Percentiles rank a stretch among this genome's conserved stretches.
These are phyloP conservation scores for Chrysoporthe puriensis DNA, from an alignment of 2,329 filamentous ascomycete genomes.

Conservation along the genomic window DNA sequence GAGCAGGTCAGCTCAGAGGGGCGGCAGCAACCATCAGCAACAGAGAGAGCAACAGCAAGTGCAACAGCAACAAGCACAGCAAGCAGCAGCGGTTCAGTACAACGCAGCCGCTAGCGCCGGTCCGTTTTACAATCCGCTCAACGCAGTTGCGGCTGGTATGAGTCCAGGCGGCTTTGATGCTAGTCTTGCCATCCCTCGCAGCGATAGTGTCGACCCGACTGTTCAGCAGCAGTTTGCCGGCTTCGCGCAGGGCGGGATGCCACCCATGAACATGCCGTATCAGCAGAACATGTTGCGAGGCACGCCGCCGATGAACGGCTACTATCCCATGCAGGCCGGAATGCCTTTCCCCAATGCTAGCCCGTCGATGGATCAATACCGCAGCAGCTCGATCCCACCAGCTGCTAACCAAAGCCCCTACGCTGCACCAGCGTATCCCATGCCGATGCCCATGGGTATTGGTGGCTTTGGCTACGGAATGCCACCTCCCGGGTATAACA, in stretches of 20 bases:
- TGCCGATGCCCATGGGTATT: slow-evolving; percentile 44
- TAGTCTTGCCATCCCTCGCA: slow-evolving; percentile 55
- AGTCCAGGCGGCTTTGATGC: slow-evolving; percentile 51
- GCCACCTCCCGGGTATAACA: slow-evolving; percentile 25
- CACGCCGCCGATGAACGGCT: slow-evolving; percentile 59
- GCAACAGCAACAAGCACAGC: slow-evolving; percentile 35
- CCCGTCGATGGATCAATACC: slow-evolving; percentile 59
- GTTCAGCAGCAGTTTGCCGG: slow-evolving; percentile 53
- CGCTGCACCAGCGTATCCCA: slow-evolving; percentile 54
- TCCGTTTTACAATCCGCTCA: slow-evolving; percentile 59
- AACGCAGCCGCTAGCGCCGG: slow-evolving; percentile 45
- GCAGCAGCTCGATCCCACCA: slow-evolving; percentile 56
- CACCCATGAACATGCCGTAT: slow-evolving; percentile 57
- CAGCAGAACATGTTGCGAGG: slow-evolving; percentile 62
- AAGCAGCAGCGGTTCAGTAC: slow-evolving; percentile 38
- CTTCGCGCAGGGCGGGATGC: slow-evolving; percentile 54
- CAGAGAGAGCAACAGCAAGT: slow-evolving; percentile 39
- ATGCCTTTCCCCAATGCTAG: slow-evolving; percentile 56
- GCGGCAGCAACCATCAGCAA: slow-evolving; percentile 50
- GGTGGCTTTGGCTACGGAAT: slow-evolving; percentile 48
- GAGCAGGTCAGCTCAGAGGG: slow-evolving; percentile 60
- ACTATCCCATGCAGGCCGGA: slow-evolving; percentile 61
- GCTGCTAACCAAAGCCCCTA: slow-evolving; percentile 49
- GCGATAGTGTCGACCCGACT: slow-evolving; percentile 55
- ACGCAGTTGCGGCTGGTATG: slow-evolving; percentile 41